Base-by-base conservation (phyloP, 2,329 filamentous ascomycete genomes). In the Myriosclerotinia curreyana region DNA sequence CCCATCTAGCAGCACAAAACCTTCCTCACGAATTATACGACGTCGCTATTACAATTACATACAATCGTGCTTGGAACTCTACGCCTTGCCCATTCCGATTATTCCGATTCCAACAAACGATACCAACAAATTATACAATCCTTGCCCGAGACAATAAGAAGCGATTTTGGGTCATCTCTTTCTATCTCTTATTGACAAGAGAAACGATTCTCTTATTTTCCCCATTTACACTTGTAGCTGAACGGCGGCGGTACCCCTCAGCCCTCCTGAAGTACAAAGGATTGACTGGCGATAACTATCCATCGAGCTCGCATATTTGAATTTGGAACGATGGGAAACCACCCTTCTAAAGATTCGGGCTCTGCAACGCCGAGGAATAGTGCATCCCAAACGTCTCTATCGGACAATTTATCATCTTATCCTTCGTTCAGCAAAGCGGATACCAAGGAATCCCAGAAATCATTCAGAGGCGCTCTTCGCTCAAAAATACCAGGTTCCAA, bases 371-470 rank as follows among this genome's bases (percentile, higher is more conserved):
- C 73, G 5, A 72, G 69, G 55, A 65, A 64, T 56, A 71, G 68
- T 58, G 64, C 66, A 40, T 75, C 75, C 2, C 69, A 71, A 48
- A 70, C 73, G 15, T 73, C 72, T n/a, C 54, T 74, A 17, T 60
- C 64, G 44, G 69, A 73, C 40, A 69, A 66, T 66, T 80, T 97
- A 65, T 89, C 92, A 76, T 90, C 91, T 38, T 96, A 95, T 76
- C 94, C 93, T 36, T 96, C 94, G 36, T 94, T 98, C 75, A 90
- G 88, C 78, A 89, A 90, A 75, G 92, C 92, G 64, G 94, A 98
- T 75, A 98, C 94, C 36, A 94, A 93, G 76, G 93, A 96, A 69
- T 97, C 92, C 8, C 86, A 89, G 40, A 89, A 92, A 69, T 97
- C 93, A 5, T 87, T 97, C 76, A 86, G 91, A 70, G 89, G 87